A percentile compares a stretch with the other conserved stretches of the same genome.
phyloP scores from a whole-genome alignment of 306 rosid species.

The Vigna hirtella region DNA sequence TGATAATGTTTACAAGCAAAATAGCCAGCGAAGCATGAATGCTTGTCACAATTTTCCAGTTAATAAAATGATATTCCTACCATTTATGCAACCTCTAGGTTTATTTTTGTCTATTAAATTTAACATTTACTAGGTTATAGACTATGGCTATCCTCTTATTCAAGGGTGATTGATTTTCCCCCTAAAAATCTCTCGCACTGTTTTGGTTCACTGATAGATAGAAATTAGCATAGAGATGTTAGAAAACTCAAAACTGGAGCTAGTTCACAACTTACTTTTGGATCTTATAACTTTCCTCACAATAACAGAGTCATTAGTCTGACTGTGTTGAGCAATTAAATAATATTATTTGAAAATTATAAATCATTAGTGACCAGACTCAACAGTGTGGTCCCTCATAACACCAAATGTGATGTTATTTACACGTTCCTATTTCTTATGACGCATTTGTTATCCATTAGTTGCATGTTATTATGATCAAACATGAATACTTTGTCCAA shows the following conservation, averaged over 20 bases:
- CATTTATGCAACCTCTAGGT: background rate
- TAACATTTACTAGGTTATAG: background rate
- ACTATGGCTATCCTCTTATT: background rate
- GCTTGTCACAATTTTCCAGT: slow-evolving; percentile 15
- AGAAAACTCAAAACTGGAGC: slow-evolving; percentile 27
- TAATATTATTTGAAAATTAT: slow-evolving; percentile 13
- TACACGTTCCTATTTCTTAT: background rate
- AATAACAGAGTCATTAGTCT: slow-evolving; percentile 5
- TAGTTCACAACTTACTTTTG: background rate
- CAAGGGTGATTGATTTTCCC: background rate
- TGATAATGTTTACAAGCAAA: slow-evolving; percentile 23
- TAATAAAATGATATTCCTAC: background rate
- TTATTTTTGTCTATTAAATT: background rate
- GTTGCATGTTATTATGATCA: slow-evolving; percentile 9
- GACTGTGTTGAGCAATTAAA: background rate
- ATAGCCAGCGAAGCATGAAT: background rate
- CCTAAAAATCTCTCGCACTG: background rate
- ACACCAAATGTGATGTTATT: slow-evolving; percentile 18
- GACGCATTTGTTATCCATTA: slow-evolving; percentile 15
- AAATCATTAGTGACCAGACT: background rate
- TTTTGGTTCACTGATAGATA: slow-evolving; percentile 4
- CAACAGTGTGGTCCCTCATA: slow-evolving; percentile 1
- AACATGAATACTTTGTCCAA: slow-evolving; percentile 14
- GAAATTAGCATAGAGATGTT: slow-evolving; percentile 25
- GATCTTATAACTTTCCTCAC: slow-evolving; percentile 22